Evolutionary conservation across 1,139 yeast species (phyloP), one percentile per base, ranked within the genome.

Genomic region (Meyerozyma carpophila): DNA sequence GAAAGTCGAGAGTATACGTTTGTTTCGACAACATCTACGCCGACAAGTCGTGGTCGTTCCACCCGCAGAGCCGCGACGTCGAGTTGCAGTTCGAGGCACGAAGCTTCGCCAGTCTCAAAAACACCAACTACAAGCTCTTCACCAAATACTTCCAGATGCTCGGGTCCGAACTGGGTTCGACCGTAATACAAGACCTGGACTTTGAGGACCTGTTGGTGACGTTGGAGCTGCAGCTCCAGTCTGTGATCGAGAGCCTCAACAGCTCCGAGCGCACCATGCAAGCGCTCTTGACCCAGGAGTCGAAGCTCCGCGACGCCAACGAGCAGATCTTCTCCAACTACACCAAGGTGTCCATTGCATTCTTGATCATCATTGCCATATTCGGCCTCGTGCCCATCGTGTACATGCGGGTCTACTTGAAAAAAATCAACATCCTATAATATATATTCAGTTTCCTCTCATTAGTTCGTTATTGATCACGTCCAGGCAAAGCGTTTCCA

Each of bases 401-500:
- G 28, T 68, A 64, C 48, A 56, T 64, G 48, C 53, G 58, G 44
- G 57, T 54, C 46, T 68, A 56, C 47, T 61, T 68, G 47, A 60
- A 56, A 46, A 59, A 50, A 41, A 55, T 50, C 43, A 63, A 61
- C 47, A 44, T 67, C 14, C 25, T 36, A 27, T 36, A 29, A 16
- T 28, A 36, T 28, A 27, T 27, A 27, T 27, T 36, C 28, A 21
- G 20, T 24, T 41, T n/a, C 89, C 90, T 61, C 93, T 77, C 84
- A 84, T 82, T 59, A 80, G 82, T 55, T 85, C 93, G 43, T 71
- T 75, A 43, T 78, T 81, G n/a, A 87, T 70, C 8, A 87, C 82
- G 53, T 87, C 94, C 43, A 78, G 75, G 39, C 95, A 91, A 31
- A 91, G 73, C 8, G 77, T 67, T 45, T 81, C 84, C 82, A 86